Evolutionary conservation across 306 rosid species (phyloP), one percentile per base, ranked within the genome.

Genomic region (Malus fusca): DNA sequence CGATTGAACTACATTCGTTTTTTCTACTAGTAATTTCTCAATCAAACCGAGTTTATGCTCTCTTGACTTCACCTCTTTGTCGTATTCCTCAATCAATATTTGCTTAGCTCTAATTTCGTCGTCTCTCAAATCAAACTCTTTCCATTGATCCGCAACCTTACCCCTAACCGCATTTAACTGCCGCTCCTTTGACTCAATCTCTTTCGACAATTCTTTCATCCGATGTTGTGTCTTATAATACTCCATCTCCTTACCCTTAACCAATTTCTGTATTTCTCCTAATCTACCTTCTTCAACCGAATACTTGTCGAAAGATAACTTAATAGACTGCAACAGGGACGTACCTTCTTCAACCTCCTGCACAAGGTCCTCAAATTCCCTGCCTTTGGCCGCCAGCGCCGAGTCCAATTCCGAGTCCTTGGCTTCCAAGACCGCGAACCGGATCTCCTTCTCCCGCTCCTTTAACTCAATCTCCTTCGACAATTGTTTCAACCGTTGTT

Each of bases 181-280:
- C 42, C 22, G 5, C 31, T 62, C 71, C 35, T 74, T 31, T 48
- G 26, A 6, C 48, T 21, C 15, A 6, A 23, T 62, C 43, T 15
- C 63, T 69, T 72, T 22, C 8, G 19, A 53, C 51, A 51, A 3
- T 79, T 58, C 86, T 19, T 72, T 77, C 6, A 80, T 6, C 9
- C 56, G 21, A 11, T 68, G 69, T 8, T 43, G 44, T 19, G 83
- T n/a, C 3, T 13, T 33, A 46, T 19, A 28, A 22, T 80, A 46
- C 23, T 87, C 81, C 19, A 42, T 68, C 71, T 81, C 81, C 77
- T 77, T 87, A 30, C 72, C 88, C 28, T 30, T 52, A n/a, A 88
- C 69, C 55, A 77, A 79, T 43, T 68, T 76, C 30, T 61, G 74
- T 5, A 81, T 8, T 11, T 31, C 59, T 10, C 66, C 74, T 48